Evolutionary conservation across 805 yeast genomes (phyloP), one percentile per base, ranked within the genome.

Genomic region (Zygoascus biomembranicola): DNA sequence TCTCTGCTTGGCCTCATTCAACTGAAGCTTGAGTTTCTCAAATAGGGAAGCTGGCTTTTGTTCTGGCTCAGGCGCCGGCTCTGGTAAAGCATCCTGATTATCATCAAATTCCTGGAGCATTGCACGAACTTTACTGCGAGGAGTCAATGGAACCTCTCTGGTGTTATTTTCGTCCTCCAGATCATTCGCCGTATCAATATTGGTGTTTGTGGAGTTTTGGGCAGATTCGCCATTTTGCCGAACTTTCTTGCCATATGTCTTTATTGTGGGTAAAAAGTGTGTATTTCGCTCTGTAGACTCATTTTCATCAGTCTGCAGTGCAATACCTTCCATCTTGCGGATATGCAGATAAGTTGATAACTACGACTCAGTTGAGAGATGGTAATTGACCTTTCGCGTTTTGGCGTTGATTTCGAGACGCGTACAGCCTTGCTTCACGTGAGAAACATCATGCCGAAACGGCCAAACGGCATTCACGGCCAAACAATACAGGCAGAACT

Each of bases 61-160:
- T 8, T 5, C 45, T 13, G 20, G 19, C 14, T 31, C n/a, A 5
- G 32, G 32, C 19, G 2, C 37, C 8, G 18, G n/a, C 11, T 3
- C 48, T 2, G 48, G 75, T 10, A 16, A n/a, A 47, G 14, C 50
- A 5, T 47, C 45, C 31, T 31, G 19, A 19, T 19, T 16, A 6
- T 47, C 50, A 19, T 32, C 50, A 14, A 47, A 31, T 14, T 23
- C 23, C 23, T 35, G 43, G 13, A 47, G 41, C 50, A 47, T 32
- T 42, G 43, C 48, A 18, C 48, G 43, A 9, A 50, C 46, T 14
- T 43, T 42, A 11, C 44, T 26, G 9, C 48, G 11, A 4, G 52
- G 52, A 10, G 52, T 50, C 19, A 50, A 11, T 20, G 48, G 52
- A 13, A 13, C 23, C 39, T 35, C 39, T 8, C 39, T 35, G 39